These are phyloP conservation scores for Dalbergia cochinchinensis DNA, from an alignment of 306 rosid genomes.

Conservation along the genomic window DNA sequence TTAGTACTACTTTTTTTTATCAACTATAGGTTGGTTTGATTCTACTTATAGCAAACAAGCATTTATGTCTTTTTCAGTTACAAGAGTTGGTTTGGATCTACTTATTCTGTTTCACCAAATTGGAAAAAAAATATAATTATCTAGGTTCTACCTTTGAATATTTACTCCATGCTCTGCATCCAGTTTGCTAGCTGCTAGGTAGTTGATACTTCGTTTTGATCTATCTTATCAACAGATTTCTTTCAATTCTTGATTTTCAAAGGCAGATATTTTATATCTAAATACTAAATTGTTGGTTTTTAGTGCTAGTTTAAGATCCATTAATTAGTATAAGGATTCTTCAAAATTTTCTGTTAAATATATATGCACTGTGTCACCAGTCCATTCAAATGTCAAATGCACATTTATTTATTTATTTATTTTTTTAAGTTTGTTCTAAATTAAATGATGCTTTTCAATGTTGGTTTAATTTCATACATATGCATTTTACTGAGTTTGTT, in stretches of 20 bases:
- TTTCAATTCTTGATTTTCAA: slow-evolving; percentile 14
- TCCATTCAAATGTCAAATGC: neutral
- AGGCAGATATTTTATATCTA: slow-evolving; percentile 2
- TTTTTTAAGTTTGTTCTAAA: slow-evolving; percentile 28
- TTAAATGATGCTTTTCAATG: slow-evolving; percentile 41
- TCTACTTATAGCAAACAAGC: slow-evolving; percentile 29
- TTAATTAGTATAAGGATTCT: slow-evolving; percentile 20
- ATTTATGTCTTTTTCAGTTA: neutral
- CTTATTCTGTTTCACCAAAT: neutral
- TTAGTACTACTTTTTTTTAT: slow-evolving; percentile 1
- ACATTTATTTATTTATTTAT: slow-evolving; percentile 17
- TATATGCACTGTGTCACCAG: neutral
- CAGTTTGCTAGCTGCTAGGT: slow-evolving; percentile 11
- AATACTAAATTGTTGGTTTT: slow-evolving; percentile 25
- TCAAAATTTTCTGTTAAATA: neutral
- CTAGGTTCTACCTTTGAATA: slow-evolving; percentile 18
- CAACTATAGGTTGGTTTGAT: slow-evolving; percentile 1
- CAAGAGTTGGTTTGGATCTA: slow-evolving; percentile 10
- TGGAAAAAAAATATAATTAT: neutral
- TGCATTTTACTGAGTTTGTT: slow-evolving; percentile 60
- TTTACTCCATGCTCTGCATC: slow-evolving; percentile 3
- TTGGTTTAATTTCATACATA: slow-evolving; percentile 35
- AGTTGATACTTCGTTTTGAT: slow-evolving; percentile 16
- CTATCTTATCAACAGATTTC: slow-evolving; percentile 21
- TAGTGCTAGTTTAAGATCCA: slow-evolving; percentile 31